phyloP scores from a whole-genome alignment of 2,329 filamentous ascomycete genomes.

The Diaporthe nobilis region DNA sequence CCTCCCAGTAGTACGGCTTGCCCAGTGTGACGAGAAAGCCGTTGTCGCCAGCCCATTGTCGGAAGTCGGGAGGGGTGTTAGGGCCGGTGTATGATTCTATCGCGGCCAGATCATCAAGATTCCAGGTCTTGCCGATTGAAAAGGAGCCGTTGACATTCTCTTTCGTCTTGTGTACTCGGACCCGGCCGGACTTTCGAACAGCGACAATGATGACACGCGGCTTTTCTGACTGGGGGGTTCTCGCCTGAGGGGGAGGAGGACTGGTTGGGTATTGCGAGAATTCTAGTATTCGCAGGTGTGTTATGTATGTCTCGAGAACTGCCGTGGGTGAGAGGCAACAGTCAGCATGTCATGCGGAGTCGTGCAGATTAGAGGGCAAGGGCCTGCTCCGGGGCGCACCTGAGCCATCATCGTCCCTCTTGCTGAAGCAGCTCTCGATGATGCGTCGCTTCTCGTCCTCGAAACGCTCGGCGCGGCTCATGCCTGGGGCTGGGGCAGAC shows the following conservation, averaged over 20 bases:
- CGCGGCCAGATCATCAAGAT: conserved; percentile 87
- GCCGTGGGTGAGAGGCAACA: conserved; percentile 41
- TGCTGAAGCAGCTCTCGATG: conserved; percentile 93
- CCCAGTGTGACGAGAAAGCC: conserved; percentile 91
- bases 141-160: conserved; percentile 96
- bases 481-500: conserved; percentile 41
- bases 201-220: conserved; percentile 92
- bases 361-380: conserved; percentile 31
- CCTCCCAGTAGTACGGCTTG: conserved; percentile 98
- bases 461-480: conserved; percentile 81
- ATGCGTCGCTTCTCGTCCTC: conserved; percentile 98
- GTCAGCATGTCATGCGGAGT: conserved; percentile 41
- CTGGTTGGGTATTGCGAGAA: conserved; percentile 85
- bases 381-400: conserved; percentile 65
- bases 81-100: conserved; percentile 86
- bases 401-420: conserved; percentile 88
- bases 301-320: conserved; percentile 97
- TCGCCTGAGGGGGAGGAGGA: conserved; percentile 86
- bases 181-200: conserved; percentile 90
- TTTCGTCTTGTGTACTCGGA: conserved; percentile 96
- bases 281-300: conserved; percentile 92
- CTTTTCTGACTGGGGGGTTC: conserved; percentile 82
- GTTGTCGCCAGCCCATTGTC: conserved; percentile 84
- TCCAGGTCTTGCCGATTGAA: conserved; percentile 98
- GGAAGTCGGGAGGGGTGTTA: conserved; percentile 68